Conservation (phyloP, 2,329 filamentous ascomycete species). For the Bipolaris bicolor region DNA sequence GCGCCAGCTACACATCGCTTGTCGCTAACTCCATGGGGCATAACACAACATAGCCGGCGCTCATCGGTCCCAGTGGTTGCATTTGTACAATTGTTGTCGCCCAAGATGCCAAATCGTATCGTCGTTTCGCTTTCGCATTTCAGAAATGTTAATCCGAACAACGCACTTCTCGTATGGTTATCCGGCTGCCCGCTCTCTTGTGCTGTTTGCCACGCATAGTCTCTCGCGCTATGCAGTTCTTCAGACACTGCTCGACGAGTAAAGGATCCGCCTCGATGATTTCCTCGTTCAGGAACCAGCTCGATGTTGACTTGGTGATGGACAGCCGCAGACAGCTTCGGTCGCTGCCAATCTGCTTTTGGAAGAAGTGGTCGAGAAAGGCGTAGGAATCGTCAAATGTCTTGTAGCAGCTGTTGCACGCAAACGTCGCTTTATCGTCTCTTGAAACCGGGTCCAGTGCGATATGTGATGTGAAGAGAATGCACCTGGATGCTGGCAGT, state of each 20-base stretch:
- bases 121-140: neutral
- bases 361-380: slow-evolving; percentile 45
- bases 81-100: neutral
- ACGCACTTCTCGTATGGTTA: slow-evolving; percentile 24
- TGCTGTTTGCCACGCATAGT: slow-evolving; percentile 28
- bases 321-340: slow-evolving; percentile 34
- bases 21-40: neutral
- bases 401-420: slow-evolving; percentile 47
- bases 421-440: slow-evolving; percentile 36
- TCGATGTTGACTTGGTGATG: slow-evolving; percentile 20
- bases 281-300: slow-evolving; percentile 24
- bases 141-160: neutral
- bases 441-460: slow-evolving; percentile 8
- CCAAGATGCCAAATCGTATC: neutral
- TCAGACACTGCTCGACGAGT: slow-evolving; percentile 40
- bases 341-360: slow-evolving; percentile 43
- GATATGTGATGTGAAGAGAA: slow-evolving; percentile 42
- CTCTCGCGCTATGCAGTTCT: slow-evolving; percentile 42
- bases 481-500: slow-evolving; percentile 36
- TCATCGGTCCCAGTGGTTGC: neutral
- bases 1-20: neutral
- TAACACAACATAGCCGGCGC: neutral
- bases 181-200: slow-evolving; percentile 24
- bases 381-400: slow-evolving; percentile 44
- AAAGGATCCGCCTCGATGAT: slow-evolving; percentile 31